Evolutionary conservation across 2,329 filamentous ascomycete species (phyloP).

Genomic region (Microcyclospora tardicrescens): DNA sequence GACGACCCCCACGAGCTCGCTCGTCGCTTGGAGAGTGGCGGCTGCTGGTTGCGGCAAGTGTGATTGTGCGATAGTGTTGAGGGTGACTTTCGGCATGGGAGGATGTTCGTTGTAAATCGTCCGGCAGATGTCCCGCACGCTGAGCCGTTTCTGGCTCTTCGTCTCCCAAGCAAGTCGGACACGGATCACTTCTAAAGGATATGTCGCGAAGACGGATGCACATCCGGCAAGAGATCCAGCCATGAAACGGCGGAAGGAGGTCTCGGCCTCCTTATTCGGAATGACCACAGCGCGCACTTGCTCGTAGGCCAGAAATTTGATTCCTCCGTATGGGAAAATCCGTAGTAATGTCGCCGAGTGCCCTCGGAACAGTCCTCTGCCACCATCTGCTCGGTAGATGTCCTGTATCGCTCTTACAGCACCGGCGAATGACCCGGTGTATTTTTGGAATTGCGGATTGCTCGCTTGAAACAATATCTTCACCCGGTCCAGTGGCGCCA

Average conservation of each 20-base stretch:
- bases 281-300: conserved; percentile 79
- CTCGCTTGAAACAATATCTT: conserved; percentile 97
- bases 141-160: conserved; percentile 56
- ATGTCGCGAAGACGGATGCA: conserved; percentile 89
- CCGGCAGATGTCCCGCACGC: conserved; percentile 61
- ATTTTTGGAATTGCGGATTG: conserved; percentile 88
- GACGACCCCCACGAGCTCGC: conserved; percentile 35
- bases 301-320: conserved; percentile 97
- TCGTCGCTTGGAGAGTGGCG: conserved; percentile 31
- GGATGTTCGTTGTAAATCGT: conserved; percentile 73
- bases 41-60: conserved; percentile 18
- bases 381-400: conserved; percentile 65
- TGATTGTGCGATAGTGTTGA: not conserved
- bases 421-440: conserved; percentile 77
- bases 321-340: conserved; percentile 93
- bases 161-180: conserved; percentile 94
- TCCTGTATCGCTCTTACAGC: conserved; percentile 69
- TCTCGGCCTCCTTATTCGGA: conserved; percentile 58
- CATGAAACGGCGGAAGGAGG: conserved; percentile 59
- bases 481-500: conserved; percentile 89
- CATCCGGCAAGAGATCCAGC: conserved; percentile 68
- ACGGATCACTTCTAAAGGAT: conserved; percentile 83
- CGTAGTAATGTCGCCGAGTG: conserved; percentile 88
- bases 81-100: conserved; percentile 16
- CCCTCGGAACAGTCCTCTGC: conserved; percentile 71